Evolutionary conservation across 192 early-diverging fungal genomes (phyloP), one percentile per base, ranked within the genome.

Genomic region (Jimgerdemannia flammicorona): DNA sequence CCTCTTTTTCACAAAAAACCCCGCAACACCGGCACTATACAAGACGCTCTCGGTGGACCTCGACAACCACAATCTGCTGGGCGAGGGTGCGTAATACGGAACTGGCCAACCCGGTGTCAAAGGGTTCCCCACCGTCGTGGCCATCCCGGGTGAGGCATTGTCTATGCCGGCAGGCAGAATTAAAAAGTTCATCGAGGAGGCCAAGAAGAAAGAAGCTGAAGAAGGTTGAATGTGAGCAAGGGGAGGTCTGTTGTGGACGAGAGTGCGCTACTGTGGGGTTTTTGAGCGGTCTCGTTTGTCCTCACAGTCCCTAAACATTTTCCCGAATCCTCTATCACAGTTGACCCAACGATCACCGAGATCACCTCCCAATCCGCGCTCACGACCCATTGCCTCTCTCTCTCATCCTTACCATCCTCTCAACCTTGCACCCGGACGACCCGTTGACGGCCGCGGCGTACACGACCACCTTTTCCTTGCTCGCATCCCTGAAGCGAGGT

Each of bases 11-110:
- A 94, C 95, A 0, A 84, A 91, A 59, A 97, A 96, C 72, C 54
- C 85, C n/a, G 81, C 81, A 10, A 89, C 93, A 3, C 89, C 95
- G 41, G 87, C 93, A 44, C 87, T 99, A 64, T 94, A 94, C 85
- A 96, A 95, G 78, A 93, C 94, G 40, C 75, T 99, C 14, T 93
- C 93, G 4, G 87, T 91, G 40, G 91, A 93, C 70, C 92, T 92
- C 79, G 80, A 87, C 72, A 80, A 88, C 73, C 85, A 86, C 29
- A 81, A 97, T 73, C 63, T 84, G 39, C 88, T 97, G 71, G n/a
- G 96, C 90, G 2, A 92, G 94, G 67, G 89, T 94, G 11, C 82
- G 85, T 43, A 77, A 84, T 8, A 81, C 90, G 2, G 88, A 85
- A 19, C 74, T 77, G 63, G 81, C 6, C 86, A 84, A 54, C 85